These are phyloP conservation scores for Diaporthe sp. DNA, from an alignment of 2,329 filamentous ascomycete genomes.

Conservation along the genomic window DNA sequence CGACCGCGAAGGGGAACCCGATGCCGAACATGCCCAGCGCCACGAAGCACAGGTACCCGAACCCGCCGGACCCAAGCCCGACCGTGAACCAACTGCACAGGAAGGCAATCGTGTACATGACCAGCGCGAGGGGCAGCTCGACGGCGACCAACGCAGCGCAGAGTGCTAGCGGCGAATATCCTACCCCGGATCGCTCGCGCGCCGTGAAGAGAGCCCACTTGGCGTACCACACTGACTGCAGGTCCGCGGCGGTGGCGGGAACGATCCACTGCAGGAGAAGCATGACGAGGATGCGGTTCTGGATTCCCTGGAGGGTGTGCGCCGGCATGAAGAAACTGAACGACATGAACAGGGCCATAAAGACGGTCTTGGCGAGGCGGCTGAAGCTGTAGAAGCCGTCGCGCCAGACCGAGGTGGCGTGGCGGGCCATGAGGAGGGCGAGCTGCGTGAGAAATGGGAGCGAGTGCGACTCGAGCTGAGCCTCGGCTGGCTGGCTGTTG, in stretches of 20 bases:
- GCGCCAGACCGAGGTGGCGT: conserved; percentile 7
- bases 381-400: conserved; percentile 21
- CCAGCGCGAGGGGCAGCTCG: background rate
- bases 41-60: conserved; percentile 7
- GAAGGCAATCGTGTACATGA: conserved; percentile 5
- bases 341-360: conserved; percentile 67
- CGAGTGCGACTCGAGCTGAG: background rate
- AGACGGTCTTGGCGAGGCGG: background rate
- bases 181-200: conserved; percentile 76
- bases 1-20: conserved; percentile 4
- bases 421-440: background rate
- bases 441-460: background rate
- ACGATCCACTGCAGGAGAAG: conserved; percentile 81
- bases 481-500: background rate
- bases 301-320: conserved; percentile 73
- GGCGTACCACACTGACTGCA: conserved; percentile 80
- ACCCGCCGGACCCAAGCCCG: background rate
- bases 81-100: conserved; percentile 8
- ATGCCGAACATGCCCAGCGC: conserved; percentile 3
- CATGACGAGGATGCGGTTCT: conserved; percentile 77
- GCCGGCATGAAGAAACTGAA: conserved; percentile 72
- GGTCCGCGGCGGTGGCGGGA: conserved; percentile 71
- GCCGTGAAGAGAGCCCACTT: conserved; percentile 78
- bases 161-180: conserved; percentile 57
- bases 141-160: background rate